Evolutionary conservation across 768 basidiomycete genomes (phyloP).

Genomic region (Lentinula sp.): DNA sequence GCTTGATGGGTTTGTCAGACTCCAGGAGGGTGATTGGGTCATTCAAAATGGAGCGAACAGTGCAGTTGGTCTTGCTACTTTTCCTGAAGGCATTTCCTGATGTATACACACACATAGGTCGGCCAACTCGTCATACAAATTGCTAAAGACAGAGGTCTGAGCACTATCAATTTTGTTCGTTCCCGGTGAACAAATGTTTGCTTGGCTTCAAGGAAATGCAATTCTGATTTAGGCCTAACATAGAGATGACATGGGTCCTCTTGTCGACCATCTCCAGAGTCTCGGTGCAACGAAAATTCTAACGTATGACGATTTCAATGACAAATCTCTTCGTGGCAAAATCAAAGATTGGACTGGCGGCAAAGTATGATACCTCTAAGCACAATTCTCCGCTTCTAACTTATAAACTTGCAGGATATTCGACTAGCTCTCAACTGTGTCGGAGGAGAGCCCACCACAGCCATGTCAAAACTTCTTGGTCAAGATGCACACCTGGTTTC

Average conservation of each 20-base stretch:
- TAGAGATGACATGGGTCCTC: slow-evolving; percentile 46
- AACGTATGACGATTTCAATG: slow-evolving; percentile 68
- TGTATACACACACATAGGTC: slow-evolving; percentile 34
- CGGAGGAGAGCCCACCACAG: slow-evolving; percentile 61
- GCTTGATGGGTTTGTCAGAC: slow-evolving; percentile 61
- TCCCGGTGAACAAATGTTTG: slow-evolving; percentile 39
- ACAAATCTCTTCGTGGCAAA: slow-evolving; percentile 45
- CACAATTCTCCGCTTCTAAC: not conserved
- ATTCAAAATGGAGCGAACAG: slow-evolving; percentile 86
- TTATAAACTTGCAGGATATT: slow-evolving; percentile 24
- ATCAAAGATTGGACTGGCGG: slow-evolving; percentile 61
- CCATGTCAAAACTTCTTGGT: slow-evolving; percentile 66
- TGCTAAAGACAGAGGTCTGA: slow-evolving; percentile 61
- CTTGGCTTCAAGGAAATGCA: not conserved
- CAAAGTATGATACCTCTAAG: slow-evolving; percentile 34
- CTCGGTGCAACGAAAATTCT: slow-evolving; percentile 75
- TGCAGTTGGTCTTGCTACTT: slow-evolving; percentile 45
- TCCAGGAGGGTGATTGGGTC: slow-evolving; percentile 71
- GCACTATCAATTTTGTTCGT: slow-evolving; percentile 80
- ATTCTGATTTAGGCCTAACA: not conserved
- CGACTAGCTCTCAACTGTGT: slow-evolving; percentile 47
- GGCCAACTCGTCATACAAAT: slow-evolving; percentile 87
- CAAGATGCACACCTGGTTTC: slow-evolving; percentile 71
- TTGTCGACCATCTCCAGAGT: slow-evolving; percentile 43
- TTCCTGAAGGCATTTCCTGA: not conserved